Evolutionary conservation across 441 rosid species (phyloP).

Genomic region (Rhodomyrtus psidioides): DNA sequence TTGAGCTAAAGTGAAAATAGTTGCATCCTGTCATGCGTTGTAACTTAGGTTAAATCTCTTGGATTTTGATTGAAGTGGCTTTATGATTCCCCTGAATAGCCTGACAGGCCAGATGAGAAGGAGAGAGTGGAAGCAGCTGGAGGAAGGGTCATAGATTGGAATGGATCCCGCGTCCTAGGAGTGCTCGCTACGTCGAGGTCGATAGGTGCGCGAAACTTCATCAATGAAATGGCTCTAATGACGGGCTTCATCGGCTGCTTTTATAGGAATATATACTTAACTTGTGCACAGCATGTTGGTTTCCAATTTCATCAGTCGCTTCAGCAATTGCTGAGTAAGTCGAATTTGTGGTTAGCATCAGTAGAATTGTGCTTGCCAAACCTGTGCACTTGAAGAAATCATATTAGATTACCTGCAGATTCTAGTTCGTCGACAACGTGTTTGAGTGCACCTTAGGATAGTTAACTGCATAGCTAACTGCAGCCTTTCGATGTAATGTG

Average conservation of each 20-base stretch:
- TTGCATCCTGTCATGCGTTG: not conserved
- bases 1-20: not conserved
- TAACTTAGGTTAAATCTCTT: not conserved
- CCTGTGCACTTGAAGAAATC: not conserved
- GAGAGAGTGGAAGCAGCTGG: constrained; percentile 45
- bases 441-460: not conserved
- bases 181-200: constrained; percentile 61
- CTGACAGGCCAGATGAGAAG: constrained; percentile 47
- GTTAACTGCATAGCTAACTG: not conserved
- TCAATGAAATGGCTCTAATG: not conserved
- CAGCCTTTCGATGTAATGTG: not conserved
- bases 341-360: not conserved
- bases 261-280: not conserved
- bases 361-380: not conserved
- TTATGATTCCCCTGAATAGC: constrained; percentile 16
- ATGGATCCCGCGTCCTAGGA: constrained; percentile 38
- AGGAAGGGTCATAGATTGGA: constrained; percentile 52
- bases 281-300: not conserved
- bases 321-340: not conserved
- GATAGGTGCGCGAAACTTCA: constrained; percentile 22
- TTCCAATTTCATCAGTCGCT: not conserved
- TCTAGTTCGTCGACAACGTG: not conserved
- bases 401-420: not conserved
- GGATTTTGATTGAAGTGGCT: not conserved
- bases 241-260: not conserved